Evolutionary conservation across 1,284 basidiomycete species (phyloP).

Genomic region (Apiotrichum gracile): DNA sequence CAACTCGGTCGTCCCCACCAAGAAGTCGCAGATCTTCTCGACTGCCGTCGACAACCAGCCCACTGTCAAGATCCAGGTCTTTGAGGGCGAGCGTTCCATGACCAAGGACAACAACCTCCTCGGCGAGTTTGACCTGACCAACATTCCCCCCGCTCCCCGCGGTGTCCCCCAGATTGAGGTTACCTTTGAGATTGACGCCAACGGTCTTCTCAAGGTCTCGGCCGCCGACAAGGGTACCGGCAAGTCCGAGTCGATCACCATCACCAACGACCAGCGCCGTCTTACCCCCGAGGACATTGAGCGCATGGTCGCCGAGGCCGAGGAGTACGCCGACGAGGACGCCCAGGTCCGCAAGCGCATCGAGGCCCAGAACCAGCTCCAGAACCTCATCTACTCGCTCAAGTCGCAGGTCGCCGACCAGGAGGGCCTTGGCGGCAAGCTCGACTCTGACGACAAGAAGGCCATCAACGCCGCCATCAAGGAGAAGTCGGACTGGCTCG

Average conservation of each 20-base stretch:
- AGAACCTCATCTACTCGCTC: slow-evolving; percentile 59
- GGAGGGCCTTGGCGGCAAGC: slow-evolving; percentile 84
- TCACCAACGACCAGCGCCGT: slow-evolving; percentile 66
- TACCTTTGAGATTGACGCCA: slow-evolving; percentile 85
- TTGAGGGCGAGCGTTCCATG: slow-evolving; percentile 87
- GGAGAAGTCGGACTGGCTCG: slow-evolving; percentile 87
- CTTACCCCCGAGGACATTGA: slow-evolving; percentile 81
- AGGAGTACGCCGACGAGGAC: slow-evolving; percentile 78
- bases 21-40: slow-evolving; percentile 98
- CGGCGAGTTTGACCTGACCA: slow-evolving; percentile 89
- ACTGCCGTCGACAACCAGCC: slow-evolving; percentile 93
- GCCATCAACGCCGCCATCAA: slow-evolving; percentile 73
- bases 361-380: slow-evolving; percentile 51
- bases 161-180: slow-evolving; percentile 95
- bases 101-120: slow-evolving; percentile 98
- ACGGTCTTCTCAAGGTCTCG: slow-evolving; percentile 83
- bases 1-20: slow-evolving; percentile 98
- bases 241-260: slow-evolving; percentile 80
- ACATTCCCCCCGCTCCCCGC: slow-evolving; percentile 90
- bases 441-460: slow-evolving; percentile 83
- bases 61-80: slow-evolving; percentile 80
- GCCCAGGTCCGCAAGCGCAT: slow-evolving; percentile 81
- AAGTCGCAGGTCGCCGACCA: slow-evolving; percentile 80
- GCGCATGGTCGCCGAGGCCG: slow-evolving; percentile 86
- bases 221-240: slow-evolving; percentile 90